Percentiles rank a stretch among this genome's conserved stretches.
Conservation (phyloP, 345 rosid genomes). For the Rhodamnia rubescens region DNA sequence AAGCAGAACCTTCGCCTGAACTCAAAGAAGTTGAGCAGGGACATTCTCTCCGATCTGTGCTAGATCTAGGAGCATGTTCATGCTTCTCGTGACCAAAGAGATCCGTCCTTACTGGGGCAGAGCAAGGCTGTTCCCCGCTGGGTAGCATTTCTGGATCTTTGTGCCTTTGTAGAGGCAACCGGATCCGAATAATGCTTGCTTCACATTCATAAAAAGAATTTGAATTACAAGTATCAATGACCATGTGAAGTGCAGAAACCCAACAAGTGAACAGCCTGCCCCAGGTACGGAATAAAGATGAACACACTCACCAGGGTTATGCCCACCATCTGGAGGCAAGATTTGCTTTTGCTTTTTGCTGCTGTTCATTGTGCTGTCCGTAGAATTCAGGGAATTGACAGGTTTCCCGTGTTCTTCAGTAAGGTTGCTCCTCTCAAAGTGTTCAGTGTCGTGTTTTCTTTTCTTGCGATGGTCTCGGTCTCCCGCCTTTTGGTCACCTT, state of each 20-base stretch:
- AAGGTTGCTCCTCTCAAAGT: slow-evolving; percentile 15
- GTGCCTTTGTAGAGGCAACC: slow-evolving; percentile 57
- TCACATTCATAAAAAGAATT: slow-evolving; percentile 37
- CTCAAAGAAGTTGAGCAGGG: slow-evolving; percentile 11
- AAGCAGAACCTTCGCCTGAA: background rate
- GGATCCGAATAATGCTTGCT: slow-evolving; percentile 68
- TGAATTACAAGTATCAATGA: slow-evolving; percentile 36
- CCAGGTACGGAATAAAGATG: slow-evolving; percentile 31
- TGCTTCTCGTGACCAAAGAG: background rate
- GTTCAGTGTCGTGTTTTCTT: slow-evolving; percentile 3
- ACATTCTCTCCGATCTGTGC: slow-evolving; percentile 16
- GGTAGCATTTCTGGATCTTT: slow-evolving; percentile 32
- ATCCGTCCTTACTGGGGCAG: slow-evolving; percentile 16
- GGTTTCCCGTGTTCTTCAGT: slow-evolving; percentile 21
- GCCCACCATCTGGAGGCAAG: slow-evolving; percentile 20
- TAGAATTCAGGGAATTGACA: slow-evolving; percentile 24
- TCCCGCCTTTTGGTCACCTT: slow-evolving; percentile 16
- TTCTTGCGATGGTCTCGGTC: slow-evolving; percentile 18
- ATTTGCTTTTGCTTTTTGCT: slow-evolving; percentile 28
- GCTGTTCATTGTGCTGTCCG: slow-evolving; percentile 8
- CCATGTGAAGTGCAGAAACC: slow-evolving; percentile 36
- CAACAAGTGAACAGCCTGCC: slow-evolving; percentile 51
- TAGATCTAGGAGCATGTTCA: slow-evolving; percentile 8
- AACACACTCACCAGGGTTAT: slow-evolving; percentile 54
- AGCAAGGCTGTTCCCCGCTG: slow-evolving; percentile 27